A percentile compares a stretch with the other conserved stretches of the same genome.
phyloP scores from a whole-genome alignment of 768 basidiomycete species.

The Lactifluus rugatus region DNA sequence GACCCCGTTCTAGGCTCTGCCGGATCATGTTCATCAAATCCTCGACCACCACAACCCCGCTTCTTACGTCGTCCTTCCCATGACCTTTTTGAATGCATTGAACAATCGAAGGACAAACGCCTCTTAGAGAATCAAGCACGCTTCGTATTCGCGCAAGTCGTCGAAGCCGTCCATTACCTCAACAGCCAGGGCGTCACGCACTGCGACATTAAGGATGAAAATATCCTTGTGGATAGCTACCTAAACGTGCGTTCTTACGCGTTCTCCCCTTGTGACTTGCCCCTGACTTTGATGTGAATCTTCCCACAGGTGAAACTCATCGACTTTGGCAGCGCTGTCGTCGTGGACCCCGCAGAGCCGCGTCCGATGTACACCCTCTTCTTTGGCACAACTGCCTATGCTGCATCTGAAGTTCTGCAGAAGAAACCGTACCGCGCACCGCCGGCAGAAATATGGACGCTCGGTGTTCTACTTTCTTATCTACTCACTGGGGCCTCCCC shows the following conservation, averaged over 20 bases:
- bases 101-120: constrained; percentile 70
- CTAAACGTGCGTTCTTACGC: constrained; percentile 43
- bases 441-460: constrained; percentile 93
- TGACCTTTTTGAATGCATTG: constrained; percentile 93
- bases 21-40: constrained; percentile 10
- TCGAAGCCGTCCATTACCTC: constrained; percentile 75
- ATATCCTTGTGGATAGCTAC: constrained; percentile 68
- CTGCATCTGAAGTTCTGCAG: constrained; percentile 85
- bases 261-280: neutral
- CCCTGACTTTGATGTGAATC: constrained; percentile 14
- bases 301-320: constrained; percentile 74
- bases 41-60: constrained; percentile 18
- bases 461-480: constrained; percentile 91
- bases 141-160: constrained; percentile 80
- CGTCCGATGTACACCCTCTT: constrained; percentile 68
- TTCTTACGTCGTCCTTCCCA: constrained; percentile 70
- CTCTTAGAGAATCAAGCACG: constrained; percentile 71
- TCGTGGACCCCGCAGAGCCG: constrained; percentile 52
- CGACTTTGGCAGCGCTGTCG: constrained; percentile 87
- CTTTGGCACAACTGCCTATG: constrained; percentile 93
- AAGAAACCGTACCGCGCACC: constrained; percentile 86
- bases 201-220: constrained; percentile 97
- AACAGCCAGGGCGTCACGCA: constrained; percentile 80
- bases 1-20: neutral
- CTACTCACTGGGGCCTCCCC: constrained; percentile 88